phyloP scores from a whole-genome alignment of 768 basidiomycete species.

The Boletus pseudopeckii region DNA sequence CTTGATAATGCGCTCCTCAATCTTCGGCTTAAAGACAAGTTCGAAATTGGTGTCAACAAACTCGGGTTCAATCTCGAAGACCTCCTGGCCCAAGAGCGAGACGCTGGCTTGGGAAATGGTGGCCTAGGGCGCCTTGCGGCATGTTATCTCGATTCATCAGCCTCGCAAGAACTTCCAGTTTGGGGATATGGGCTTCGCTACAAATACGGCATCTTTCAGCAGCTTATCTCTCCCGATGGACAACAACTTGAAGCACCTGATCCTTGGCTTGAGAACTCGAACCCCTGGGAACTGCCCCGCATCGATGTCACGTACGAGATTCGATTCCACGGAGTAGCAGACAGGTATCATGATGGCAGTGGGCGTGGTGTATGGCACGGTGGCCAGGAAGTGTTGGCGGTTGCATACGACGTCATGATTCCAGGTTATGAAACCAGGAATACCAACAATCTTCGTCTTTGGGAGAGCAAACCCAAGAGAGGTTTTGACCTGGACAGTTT shows the following conservation, averaged over 20 bases:
- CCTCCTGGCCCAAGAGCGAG: conserved; percentile 82
- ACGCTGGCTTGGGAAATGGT: conserved; percentile 93
- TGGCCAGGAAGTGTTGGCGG: conserved; percentile 89
- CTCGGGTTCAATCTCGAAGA: conserved; percentile 93
- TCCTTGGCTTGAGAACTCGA: conserved; percentile 85
- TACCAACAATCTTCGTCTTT: conserved; percentile 85
- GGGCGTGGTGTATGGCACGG: conserved; percentile 75
- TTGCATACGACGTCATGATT: conserved; percentile 94
- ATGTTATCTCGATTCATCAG: conserved; percentile 93
- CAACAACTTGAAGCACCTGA: conserved; percentile 88
- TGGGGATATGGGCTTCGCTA: conserved; percentile 96
- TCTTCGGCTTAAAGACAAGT: conserved; percentile 77
- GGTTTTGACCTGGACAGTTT: conserved; percentile 94
- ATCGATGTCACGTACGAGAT: conserved; percentile 83
- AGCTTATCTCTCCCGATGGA: conserved; percentile 81
- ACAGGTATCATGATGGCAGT: conserved; percentile 56
- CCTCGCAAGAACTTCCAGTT: conserved; percentile 85
- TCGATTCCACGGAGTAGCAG: conserved; percentile 85
- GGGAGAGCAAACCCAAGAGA: conserved; percentile 84
- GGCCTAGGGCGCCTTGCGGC: conserved; percentile 95
- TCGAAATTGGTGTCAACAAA: conserved; percentile 58
- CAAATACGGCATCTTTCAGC: conserved; percentile 95
- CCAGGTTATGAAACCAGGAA: conserved; percentile 78
- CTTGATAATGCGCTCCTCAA: conserved; percentile 84
- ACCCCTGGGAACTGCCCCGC: conserved; percentile 86